Conservation (phyloP, 1,139 yeast species). For the Citeromyces hawaiiensis region DNA sequence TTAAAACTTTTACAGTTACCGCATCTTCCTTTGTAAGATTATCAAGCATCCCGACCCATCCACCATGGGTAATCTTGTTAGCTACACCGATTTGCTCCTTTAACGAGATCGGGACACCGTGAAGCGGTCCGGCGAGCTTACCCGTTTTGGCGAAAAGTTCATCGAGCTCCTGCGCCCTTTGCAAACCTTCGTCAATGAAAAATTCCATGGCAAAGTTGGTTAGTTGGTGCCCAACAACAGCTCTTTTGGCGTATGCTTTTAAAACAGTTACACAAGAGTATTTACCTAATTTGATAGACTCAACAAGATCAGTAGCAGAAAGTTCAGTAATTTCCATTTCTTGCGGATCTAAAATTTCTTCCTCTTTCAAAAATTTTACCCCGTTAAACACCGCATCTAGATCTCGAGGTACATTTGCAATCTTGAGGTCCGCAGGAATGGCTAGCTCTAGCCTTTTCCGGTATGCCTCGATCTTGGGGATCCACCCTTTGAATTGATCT, state of each 20-base stretch:
- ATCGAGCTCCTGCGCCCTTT: slow-evolving; percentile 41
- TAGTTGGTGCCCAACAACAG: slow-evolving; percentile 33
- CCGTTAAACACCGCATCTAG: slow-evolving; percentile 30
- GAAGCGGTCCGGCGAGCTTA: slow-evolving; percentile 57
- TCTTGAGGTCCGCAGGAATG: slow-evolving; percentile 26
- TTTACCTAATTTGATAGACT: slow-evolving; percentile 21
- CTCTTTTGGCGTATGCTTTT: slow-evolving; percentile 29
- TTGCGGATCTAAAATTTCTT: slow-evolving; percentile 22
- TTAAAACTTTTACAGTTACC: slow-evolving; percentile 34
- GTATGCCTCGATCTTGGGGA: slow-evolving; percentile 39
- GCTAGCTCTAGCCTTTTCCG: slow-evolving; percentile 26
- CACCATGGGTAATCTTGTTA: slow-evolving; percentile 26
- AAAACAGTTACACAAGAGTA: slow-evolving; percentile 24
- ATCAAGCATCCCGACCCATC: slow-evolving; percentile 31
- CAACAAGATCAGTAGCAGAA: slow-evolving; percentile 23
- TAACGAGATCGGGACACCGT: slow-evolving; percentile 67
- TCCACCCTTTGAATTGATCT: slow-evolving; percentile 20
- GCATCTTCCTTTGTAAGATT: slow-evolving; percentile 37
- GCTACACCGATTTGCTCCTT: slow-evolving; percentile 58
- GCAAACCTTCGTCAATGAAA: slow-evolving; percentile 40
- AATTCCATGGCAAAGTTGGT: slow-evolving; percentile 48
- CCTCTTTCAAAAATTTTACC: slow-evolving; percentile 25
- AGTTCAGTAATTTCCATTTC: slow-evolving; percentile 36
- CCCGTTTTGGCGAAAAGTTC: slow-evolving; percentile 36
- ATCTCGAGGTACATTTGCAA: slow-evolving; percentile 26